Evolutionary conservation across 768 basidiomycete genomes (phyloP).

Genomic region (Xerocomellus dryophilus): DNA sequence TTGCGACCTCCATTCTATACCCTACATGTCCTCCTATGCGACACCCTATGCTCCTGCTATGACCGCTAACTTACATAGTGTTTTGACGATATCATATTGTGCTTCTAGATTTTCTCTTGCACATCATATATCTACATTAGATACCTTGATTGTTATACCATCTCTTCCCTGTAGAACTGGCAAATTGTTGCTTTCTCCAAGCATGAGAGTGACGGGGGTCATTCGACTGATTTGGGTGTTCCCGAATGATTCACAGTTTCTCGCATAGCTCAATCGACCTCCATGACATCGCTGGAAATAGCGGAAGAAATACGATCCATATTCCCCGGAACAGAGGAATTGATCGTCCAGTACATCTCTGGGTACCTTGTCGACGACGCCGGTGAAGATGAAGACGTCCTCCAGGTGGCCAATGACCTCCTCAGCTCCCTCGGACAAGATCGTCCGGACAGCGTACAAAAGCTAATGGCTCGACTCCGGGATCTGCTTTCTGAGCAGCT

Average conservation of each 20-base stretch:
- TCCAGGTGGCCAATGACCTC: conserved; percentile 71
- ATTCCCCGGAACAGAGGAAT: conserved; percentile 78
- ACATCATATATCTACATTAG: conserved; percentile 19
- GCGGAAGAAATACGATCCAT: conserved; percentile 71
- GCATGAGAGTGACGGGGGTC: neutral
- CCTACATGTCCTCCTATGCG: conserved; percentile 21
- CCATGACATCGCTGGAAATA: conserved; percentile 71
- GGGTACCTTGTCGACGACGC: conserved; percentile 88
- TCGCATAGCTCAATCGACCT: neutral
- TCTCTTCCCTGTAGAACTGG: neutral
- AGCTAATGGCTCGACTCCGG: conserved; percentile 62
- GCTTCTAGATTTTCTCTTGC: conserved; percentile 18
- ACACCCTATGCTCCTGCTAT: conserved; percentile 17
- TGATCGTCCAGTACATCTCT: conserved; percentile 82
- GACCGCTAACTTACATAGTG: conserved; percentile 2
- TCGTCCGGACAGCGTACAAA: conserved; percentile 54
- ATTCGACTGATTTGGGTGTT: neutral
- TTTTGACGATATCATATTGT: conserved; percentile 24
- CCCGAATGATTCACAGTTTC: neutral
- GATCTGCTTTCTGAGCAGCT: conserved; percentile 66
- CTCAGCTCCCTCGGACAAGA: conserved; percentile 75
- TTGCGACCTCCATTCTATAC: conserved; percentile 14
- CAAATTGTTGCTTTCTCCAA: neutral
- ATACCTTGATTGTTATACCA: conserved; percentile 15
- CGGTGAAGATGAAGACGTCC: conserved; percentile 82